These are phyloP conservation scores for Yamadazyma atmosphaerica DNA, from an alignment of 1,139 yeast genomes.

Conservation along the genomic window DNA sequence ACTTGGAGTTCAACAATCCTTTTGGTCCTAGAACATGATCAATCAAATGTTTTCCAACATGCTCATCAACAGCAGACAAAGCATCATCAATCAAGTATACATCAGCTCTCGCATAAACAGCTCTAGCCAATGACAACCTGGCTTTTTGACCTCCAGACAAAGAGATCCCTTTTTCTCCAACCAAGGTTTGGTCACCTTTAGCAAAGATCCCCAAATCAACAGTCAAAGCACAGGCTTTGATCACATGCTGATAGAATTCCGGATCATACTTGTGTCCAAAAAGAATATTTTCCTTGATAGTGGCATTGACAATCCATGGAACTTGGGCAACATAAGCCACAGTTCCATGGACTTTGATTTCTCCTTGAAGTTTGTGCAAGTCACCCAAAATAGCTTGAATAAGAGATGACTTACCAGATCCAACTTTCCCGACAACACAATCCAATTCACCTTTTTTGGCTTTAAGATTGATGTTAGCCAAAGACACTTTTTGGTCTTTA, in stretches of 20 bases:
- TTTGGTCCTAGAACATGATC: constrained; percentile 63
- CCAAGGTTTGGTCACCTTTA: constrained; percentile 87
- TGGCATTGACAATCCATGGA: constrained; percentile 94
- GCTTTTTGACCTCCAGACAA: constrained; percentile 98
- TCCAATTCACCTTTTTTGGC: constrained; percentile 80
- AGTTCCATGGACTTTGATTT: constrained; percentile 70
- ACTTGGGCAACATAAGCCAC: constrained; percentile 90
- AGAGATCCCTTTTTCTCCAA: constrained; percentile 96
- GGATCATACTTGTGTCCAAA: constrained; percentile 88
- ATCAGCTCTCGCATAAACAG: constrained; percentile 94
- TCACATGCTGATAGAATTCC: constrained; percentile 72
- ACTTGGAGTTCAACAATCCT: constrained; percentile 75
- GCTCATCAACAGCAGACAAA: constrained; percentile 92
- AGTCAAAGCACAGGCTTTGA: constrained; percentile 87
- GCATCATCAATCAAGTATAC: constrained; percentile 79
- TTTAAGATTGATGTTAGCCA: constrained; percentile 64
- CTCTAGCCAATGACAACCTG: constrained; percentile 87
- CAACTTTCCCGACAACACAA: constrained; percentile 92
- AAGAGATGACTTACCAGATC: constrained; percentile 88
- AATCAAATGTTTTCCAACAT: constrained; percentile 76
- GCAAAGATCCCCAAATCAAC: constrained; percentile 78
- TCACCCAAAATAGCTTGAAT: constrained; percentile 87
- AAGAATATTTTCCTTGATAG: constrained; percentile 83
- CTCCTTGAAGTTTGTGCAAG: constrained; percentile 75
- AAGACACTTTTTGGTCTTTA: constrained; percentile 64